phyloP scores from a whole-genome alignment of 1,284 basidiomycete genomes.

The Cutaneotrichosporon arboriforme region DNA sequence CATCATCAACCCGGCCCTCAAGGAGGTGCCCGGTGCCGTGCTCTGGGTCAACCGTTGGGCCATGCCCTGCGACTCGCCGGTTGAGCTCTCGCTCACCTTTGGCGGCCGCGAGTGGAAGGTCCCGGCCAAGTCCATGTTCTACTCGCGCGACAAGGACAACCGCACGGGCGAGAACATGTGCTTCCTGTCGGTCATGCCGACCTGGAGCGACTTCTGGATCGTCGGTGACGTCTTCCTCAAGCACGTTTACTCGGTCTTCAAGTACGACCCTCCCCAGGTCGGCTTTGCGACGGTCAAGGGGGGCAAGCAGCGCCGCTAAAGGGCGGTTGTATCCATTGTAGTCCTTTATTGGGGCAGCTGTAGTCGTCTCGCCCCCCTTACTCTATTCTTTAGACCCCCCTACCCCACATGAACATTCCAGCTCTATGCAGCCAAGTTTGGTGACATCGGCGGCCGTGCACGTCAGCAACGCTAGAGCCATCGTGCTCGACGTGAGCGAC shows the following conservation, averaged over 20 bases:
- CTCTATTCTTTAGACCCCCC: no score
- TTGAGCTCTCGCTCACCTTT: constrained; percentile 4
- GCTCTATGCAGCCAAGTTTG: no score
- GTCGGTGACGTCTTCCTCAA: constrained; percentile 55
- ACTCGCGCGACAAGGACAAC: background rate
- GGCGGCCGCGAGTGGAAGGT: constrained; percentile 6
- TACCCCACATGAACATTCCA: no score
- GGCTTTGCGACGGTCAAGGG: constrained; percentile 60
- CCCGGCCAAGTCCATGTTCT: constrained; percentile 1
- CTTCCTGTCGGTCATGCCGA: constrained; percentile 2
- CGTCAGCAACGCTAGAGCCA: no score
- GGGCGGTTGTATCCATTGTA: no score
- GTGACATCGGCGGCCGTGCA: no score
- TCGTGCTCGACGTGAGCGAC: no score
- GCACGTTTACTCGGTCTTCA: constrained; percentile 84
- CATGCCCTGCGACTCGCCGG: constrained; percentile 6
- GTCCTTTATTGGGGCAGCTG: no score
- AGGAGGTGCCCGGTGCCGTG: constrained; percentile 15
- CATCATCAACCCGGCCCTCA: constrained; percentile 18
- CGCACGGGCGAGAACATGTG: background rate
- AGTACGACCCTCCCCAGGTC: constrained; percentile 66
- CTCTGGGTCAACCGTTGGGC: background rate
- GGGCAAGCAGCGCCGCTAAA: no score
- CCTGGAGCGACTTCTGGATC: constrained; percentile 19
- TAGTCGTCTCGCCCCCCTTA: no score